These are phyloP conservation scores for Pythium periplocum DNA, from an alignment of 352 stramenopile species.

Conservation along the genomic window DNA sequence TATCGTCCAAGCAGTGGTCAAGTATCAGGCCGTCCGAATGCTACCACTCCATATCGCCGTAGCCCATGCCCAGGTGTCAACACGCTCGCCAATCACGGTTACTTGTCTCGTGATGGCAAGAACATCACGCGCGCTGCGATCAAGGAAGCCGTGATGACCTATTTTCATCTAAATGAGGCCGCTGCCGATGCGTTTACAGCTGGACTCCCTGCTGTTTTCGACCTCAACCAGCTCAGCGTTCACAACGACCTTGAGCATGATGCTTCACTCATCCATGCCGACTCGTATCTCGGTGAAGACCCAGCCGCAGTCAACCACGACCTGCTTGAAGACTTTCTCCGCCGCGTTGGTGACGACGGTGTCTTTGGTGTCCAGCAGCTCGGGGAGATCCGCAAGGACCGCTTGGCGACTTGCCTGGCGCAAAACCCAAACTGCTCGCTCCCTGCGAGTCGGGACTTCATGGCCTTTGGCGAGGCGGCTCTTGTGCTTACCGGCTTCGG, in stretches of 20 bases:
- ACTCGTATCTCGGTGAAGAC: too few species aligned
- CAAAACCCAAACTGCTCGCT: too few species aligned
- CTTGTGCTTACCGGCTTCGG: too few species aligned
- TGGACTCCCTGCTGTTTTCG: conserved; percentile 3
- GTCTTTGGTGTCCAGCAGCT: too few species aligned
- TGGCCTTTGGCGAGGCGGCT: too few species aligned
- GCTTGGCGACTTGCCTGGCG: too few species aligned
- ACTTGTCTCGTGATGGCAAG: conserved; percentile 31
- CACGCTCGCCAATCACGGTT: conserved; percentile 26
- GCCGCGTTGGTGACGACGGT: too few species aligned
- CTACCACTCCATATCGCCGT: conserved; percentile 25
- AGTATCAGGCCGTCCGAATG: conserved; percentile 18
- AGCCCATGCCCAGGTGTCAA: conserved; percentile 41
- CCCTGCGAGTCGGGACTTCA: too few species aligned
- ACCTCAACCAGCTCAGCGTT: conserved; percentile 15
- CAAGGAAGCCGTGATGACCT: conserved; percentile 5
- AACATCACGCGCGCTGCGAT: conserved; percentile 17
- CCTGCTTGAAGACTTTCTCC: too few species aligned
- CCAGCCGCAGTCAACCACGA: too few species aligned
- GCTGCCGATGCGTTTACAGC: conserved; percentile 2
- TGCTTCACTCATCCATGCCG: conserved; percentile 35
- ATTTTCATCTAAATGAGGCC: conserved; percentile 11
- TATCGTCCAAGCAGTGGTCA: conserved; percentile 23
- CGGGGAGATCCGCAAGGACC: too few species aligned
- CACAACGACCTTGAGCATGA: conserved; percentile 46